Evolutionary conservation across 768 basidiomycete species (phyloP), one percentile per base, ranked within the genome.

Genomic region (Termitomyces sp.): DNA sequence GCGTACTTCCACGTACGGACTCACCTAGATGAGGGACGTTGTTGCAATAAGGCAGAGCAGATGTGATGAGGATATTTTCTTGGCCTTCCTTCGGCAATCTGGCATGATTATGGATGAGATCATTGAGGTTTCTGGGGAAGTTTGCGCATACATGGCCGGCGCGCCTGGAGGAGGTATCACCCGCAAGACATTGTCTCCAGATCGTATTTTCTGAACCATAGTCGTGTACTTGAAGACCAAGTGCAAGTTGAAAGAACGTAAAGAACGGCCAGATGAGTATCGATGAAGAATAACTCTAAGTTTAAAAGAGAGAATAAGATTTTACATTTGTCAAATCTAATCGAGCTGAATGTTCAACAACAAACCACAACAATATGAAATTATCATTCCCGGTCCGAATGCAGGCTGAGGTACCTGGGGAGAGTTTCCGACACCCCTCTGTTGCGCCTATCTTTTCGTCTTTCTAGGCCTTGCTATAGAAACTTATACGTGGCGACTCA

Each of bases 31-130:
- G 94, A 23, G 96, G 94, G 11, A 97, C 95, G 64, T 98, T 98
- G 70, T 98, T 98, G 70, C 93, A 94, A 66, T 94, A 94, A 1
- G 97, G 97, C 53, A 99, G 74, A 35, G 97, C 95, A 59, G 94
- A 97, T 11, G 97, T 98, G 61, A 99, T 86, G 27, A 99, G 76
- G 40, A 95, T 76, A 66, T 98, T 99, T 52, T 78, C 77, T 70
- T 94, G 88, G 43, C 95, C 96, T 42, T 86, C 80, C 69, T 88
- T 86, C 11, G 97, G 97, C 39, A 81, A 69, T 60, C 81, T 82
- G 57, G 6, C 29, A 42, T 38, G 55, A 58, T 47, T 25, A 53
- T 54, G 50, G 25, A 44, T 55, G 39, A 57, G 46, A 60, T 51
- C 32, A n/a, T 32, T 43, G 42, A 36, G 52, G 57, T 51, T 56